Conservation (phyloP, 2,329 filamentous ascomycete species). For the Trichoderma citrinoviride region DNA sequence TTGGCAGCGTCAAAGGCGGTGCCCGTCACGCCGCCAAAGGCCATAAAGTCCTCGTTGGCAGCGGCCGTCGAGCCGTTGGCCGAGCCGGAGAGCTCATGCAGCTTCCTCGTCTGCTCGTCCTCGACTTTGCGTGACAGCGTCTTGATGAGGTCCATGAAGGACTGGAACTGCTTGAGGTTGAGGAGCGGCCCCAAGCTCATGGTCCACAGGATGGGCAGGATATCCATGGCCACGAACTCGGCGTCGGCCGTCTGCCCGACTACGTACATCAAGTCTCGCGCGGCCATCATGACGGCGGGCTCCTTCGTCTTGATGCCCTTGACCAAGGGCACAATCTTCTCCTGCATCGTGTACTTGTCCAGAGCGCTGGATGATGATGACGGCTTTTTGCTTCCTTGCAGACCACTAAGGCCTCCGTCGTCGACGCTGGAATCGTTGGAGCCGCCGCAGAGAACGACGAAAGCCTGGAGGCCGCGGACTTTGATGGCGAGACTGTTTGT, state of each 20-base stretch:
- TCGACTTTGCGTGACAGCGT: constrained; percentile 76
- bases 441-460: constrained; percentile 85
- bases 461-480: constrained; percentile 84
- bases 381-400: constrained; percentile 57
- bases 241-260: constrained; percentile 79
- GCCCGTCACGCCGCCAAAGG: constrained; percentile 66
- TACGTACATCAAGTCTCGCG: constrained; percentile 78
- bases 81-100: constrained; percentile 74
- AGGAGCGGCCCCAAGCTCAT: constrained; percentile 90
- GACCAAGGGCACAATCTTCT: constrained; percentile 89
- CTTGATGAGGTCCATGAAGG: constrained; percentile 88
- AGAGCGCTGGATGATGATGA: constrained; percentile 73
- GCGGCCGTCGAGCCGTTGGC: constrained; percentile 48
- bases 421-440: constrained; percentile 49
- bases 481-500: constrained; percentile 95
- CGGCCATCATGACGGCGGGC: constrained; percentile 94
- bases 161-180: constrained; percentile 81
- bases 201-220: constrained; percentile 84
- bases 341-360: constrained; percentile 97
- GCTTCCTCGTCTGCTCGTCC: constrained; percentile 80
- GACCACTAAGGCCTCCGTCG: constrained; percentile 73
- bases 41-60: constrained; percentile 65
- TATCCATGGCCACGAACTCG: constrained; percentile 88
- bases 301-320: constrained; percentile 97
- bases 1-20: constrained; percentile 53